Base-by-base conservation (phyloP, 2,329 filamentous ascomycete species). In the Pezicula rhizophila region DNA sequence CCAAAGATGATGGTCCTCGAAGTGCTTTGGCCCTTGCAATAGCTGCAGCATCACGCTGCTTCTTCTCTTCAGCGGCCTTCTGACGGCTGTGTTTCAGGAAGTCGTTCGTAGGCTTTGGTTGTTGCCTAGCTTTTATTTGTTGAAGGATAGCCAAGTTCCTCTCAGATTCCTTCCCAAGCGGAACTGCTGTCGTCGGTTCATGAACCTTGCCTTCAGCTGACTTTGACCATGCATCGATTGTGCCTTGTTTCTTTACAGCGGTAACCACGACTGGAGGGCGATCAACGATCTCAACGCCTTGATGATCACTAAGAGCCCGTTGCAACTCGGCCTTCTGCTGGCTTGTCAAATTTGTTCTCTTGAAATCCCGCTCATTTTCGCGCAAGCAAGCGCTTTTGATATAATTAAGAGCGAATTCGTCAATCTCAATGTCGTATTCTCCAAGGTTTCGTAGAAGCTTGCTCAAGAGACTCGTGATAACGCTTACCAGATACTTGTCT, bases 241-340 rank as follows among this genome's bases (percentile, higher is more conserved):
- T 80, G 50, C 71, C 77, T 62, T 84, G 81, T 52, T 74, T 80
- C 65, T 79, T 79, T 6, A 64, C 57, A 55, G 63, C 18, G 61
- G 64, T 44, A 62, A 72, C 14, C 70, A 60, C 44, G 72, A 67
- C 17, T 31, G 28, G 28, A 31, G 76, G 64, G 35, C 78, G 71
- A 51, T 79, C 67, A 8, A 76, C 68, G 14, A 73, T 66, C 35
- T 72, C 66, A 14, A 77, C 70, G 28, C 81, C 79, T 40, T 77
- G 72, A 5, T 79, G 77, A 48, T 83, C 77, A 23, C 79, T 78
- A 14, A 85, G 66, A 8, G 79, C 80, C 59, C 80, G 77, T 45
- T 82, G 70, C 33, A 97, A 73, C 67, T 96, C 88, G 10, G 91
- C 92, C 57, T 91, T 89, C 63, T 97, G 90, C 49, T 86, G 83